Base-by-base conservation (phyloP, 768 basidiomycete species). In the Tulasnella sp. region DNA sequence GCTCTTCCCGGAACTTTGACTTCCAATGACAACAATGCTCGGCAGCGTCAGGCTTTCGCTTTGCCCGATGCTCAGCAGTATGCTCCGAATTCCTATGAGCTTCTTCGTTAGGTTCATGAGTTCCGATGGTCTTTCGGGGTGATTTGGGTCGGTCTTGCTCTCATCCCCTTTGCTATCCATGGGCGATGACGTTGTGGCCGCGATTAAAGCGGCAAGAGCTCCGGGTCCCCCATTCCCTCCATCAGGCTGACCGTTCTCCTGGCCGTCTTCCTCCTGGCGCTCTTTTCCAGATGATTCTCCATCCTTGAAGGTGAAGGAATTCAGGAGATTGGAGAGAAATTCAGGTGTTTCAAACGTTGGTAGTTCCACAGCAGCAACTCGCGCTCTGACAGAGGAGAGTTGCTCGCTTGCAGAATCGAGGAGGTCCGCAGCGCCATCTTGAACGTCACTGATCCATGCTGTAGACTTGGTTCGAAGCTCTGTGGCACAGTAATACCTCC, bases 1-100 rank as follows among this genome's bases (percentile, higher is more conserved):
- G 80, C 96, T 98, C 86, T 99, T 99, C 14, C 97, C 97, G 1
- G 94, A 96, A 83, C 96, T 97, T 85, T 99, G 97, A 82, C 94
- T 97, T 14, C 97, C 97, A 78, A 99, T 93, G 68, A 99, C 97
- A 58, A 99, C 97, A 78, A 99, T 99, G 80, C 95, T 97, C 1
- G 97, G 97, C 25, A 99, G 85, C 80, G 96, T 98, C 79, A 99
- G 87, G 8, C 91, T 89, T 79, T 98, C 97, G 79, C 91, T 95
- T 83, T 99, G 95, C 83, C 98, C 97, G 74, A 99, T 96, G 80
- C 93, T 92, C 31, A 99, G 86, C n/a, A 99, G 85, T 87, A 99
- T 96, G 78, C 87, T 91, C 76, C 97, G 86, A 80, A 99, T 97
- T 83, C 96, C 96, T 81, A 99, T 99, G 76, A 99, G 89, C 81